Evolutionary conservation across 2,329 filamentous ascomycete genomes (phyloP), one percentile per base, ranked within the genome.

Genomic region (Clonostachys chloroleuca): DNA sequence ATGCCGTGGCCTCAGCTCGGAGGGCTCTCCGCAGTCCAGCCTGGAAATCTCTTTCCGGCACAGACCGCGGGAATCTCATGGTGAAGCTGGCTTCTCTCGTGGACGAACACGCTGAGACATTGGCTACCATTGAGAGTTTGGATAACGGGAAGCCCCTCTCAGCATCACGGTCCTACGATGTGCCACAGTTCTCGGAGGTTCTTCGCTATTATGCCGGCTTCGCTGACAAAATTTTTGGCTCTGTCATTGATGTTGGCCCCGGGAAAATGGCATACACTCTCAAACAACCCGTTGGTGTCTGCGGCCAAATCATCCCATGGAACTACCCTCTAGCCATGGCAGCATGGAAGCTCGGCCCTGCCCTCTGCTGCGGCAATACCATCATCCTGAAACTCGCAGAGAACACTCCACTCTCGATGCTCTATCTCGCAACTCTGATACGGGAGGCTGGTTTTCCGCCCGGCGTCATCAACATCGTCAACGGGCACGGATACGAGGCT

Each of bases 111-210:
- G 75, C 73, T 30, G 74, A 73, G 51, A 59, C 60, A 2, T 59
- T 77, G 17, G 69, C 72, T 35, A 68, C 72, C 12, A 69, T 77
- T 42, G 87, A 94, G 68, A 85, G 87, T 1, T 85, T 88, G 76
- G 87, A 94, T 64, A 92, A 90, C 58, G 89, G 87, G 61, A 91
- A 92, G 64, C 84, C 87, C 5, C 89, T 87, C 63, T 66, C 72
- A 4, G 79, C 83, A 14, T 78, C 86, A 2, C 67, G 84, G n/a
- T 73, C 71, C 40, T 12, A n/a, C 18, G 42, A 43, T 30, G 42
- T 43, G 12, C 42, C 42, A 16, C 42, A 43, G 10, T 30, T 43
- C 18, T 12, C 42, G 17, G 42, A 43, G 42, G 30, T 33, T 12
- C 69, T 84, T 46, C 83, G 82, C 55, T 92, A 92, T 67, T 92